Evolutionary conservation across 495 filamentous ascomycete species (phyloP), one percentile per base, ranked within the genome.

Genomic region (Venustampulla echinocandica): DNA sequence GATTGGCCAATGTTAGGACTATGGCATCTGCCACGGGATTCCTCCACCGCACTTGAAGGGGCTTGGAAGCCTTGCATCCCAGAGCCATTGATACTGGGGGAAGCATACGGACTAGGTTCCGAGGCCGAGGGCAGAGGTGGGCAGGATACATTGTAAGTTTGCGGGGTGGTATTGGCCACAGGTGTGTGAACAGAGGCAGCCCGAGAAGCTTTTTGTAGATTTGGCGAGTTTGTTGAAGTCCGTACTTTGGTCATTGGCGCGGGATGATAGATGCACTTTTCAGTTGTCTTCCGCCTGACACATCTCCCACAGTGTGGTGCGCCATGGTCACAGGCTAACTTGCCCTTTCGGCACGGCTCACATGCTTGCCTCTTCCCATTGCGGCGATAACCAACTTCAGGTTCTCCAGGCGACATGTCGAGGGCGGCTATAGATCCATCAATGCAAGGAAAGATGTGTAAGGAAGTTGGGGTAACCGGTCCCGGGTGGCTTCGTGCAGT

Each of bases 301-400:
- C 70, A 73, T 61, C 63, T 58, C 18, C 67, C 65, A 51, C 71
- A 76, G 2, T 63, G 54, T 0, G 73, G 73, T n/a, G 58, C 46
- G 20, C 56, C 61, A 50, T 75, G 71, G 44, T 72, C 69, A 53
- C 71, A 76, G 36, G 65, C 66, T 23, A 75, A 52, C 44, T 77
- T 75, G n/a, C 68, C 66, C 42, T 69, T 70, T 23, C 72, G 64
- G 53, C 72, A 77, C 9, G 72, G 70, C 58, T 77, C 69, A 47
- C 72, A 77, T 1, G 70, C 72, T 47, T 71, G 68, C n/a, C 64
- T 53, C 19, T 68, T 63, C 24, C 73, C 70, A 59, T 75, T 76
- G 14, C 69, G 65, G 25, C 69, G 69, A 19, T 56, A 56, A 3
- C 52, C 52, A 21, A 53, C 35, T 24, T 25, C 37, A 11, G 2